phyloP scores from a whole-genome alignment of 176 grass and related monocot species.

The Oryza meridionalis region DNA sequence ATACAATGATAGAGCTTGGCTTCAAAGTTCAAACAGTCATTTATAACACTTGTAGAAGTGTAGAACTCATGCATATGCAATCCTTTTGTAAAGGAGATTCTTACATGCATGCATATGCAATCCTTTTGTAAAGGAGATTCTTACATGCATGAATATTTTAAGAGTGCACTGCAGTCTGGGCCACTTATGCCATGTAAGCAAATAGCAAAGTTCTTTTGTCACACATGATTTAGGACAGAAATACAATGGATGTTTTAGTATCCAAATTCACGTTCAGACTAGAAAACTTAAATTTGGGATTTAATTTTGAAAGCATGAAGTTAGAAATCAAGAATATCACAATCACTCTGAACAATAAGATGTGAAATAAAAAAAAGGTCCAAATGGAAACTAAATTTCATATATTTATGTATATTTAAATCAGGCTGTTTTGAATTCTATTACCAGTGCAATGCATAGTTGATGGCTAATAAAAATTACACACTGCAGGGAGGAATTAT shows the following conservation, averaged over 20 bases:
- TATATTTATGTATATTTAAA: neutral
- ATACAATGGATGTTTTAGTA: neutral
- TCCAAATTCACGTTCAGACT: neutral
- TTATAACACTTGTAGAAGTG: neutral
- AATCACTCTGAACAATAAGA: neutral
- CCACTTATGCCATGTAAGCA: neutral
- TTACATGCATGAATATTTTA: neutral
- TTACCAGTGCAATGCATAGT: neutral
- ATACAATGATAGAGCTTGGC: neutral
- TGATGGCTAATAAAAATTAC: neutral
- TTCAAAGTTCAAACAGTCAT: neutral
- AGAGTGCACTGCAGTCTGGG: too few relatives aligned
- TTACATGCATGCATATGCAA: neutral
- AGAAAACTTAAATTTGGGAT: neutral
- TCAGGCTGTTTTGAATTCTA: neutral
- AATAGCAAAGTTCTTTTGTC: neutral
- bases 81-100: neutral
- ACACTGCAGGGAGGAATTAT: conserved; percentile 68
- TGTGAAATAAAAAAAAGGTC: neutral
- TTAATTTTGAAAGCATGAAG: neutral
- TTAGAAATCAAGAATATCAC: neutral
- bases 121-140: neutral
- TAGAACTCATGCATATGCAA: neutral
- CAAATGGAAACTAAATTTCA: neutral
- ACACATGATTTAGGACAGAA: neutral